These are phyloP conservation scores for Verticillium longisporum DNA, from an alignment of 2,329 filamentous ascomycete species.

Conservation along the genomic window DNA sequence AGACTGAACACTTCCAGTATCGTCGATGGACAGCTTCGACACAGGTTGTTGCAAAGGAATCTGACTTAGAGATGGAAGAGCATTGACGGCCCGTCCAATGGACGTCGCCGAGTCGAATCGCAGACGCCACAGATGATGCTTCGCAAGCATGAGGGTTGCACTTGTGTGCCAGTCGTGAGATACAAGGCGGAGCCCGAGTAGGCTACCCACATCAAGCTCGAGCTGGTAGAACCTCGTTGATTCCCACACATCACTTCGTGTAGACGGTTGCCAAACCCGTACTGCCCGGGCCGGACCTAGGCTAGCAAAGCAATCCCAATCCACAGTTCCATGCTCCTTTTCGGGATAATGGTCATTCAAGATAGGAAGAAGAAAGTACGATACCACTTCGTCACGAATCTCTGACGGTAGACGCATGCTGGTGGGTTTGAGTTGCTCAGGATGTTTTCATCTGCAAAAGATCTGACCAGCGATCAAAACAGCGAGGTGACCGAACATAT, in stretches of 20 bases:
- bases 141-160: background rate
- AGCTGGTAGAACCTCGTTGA: background rate
- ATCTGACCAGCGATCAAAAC: too few species aligned
- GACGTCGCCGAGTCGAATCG: background rate
- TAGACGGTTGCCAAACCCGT: background rate
- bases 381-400: background rate
- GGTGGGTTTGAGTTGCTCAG: background rate
- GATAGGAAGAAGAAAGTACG: background rate
- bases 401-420: background rate
- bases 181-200: background rate
- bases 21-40: background rate
- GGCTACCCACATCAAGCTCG: background rate
- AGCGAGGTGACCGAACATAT: too few species aligned
- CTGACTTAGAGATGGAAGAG: background rate
- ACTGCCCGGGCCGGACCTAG: background rate
- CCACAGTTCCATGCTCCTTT: background rate
- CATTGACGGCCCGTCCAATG: background rate
- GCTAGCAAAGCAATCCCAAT: background rate
- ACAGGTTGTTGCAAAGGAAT: background rate
- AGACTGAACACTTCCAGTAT: background rate
- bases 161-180: slow-evolving; percentile 1
- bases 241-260: background rate
- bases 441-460: background rate
- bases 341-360: background rate
- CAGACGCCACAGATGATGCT: slow-evolving; percentile 1